Evolutionary conservation across 2,329 filamentous ascomycete genomes (phyloP).

Genomic region (Cadophora gregata): DNA sequence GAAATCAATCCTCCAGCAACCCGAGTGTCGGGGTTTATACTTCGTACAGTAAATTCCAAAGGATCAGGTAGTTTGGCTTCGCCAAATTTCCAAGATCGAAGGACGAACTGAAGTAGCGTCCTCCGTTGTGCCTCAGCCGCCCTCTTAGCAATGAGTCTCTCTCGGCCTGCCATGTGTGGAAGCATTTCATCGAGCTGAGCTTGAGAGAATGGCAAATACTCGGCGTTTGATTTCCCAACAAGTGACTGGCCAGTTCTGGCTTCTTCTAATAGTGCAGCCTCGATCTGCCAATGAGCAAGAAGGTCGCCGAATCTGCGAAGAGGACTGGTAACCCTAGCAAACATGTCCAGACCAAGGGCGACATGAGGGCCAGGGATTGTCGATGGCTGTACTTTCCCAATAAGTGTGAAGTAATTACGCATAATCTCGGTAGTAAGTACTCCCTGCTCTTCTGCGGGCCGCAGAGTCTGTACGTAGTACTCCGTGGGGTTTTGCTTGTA

Average conservation of each 20-base stretch:
- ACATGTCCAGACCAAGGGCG: constrained; percentile 63
- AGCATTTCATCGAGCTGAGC: constrained; percentile 39
- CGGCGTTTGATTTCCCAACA: constrained; percentile 41
- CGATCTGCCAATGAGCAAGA: constrained; percentile 70
- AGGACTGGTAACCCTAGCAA: constrained; percentile 68
- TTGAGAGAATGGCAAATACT: constrained; percentile 43
- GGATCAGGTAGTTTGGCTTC: constrained; percentile 55
- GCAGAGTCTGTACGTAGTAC: constrained; percentile 35
- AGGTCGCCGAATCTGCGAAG: constrained; percentile 69
- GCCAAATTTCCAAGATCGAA: constrained; percentile 62
- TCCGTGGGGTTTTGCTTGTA: constrained; percentile 36
- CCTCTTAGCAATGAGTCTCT: constrained; percentile 35
- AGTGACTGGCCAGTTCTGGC: constrained; percentile 46
- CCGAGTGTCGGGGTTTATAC: constrained; percentile 16
- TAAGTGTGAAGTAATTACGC: constrained; percentile 43
- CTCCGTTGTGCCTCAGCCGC: constrained; percentile 47
- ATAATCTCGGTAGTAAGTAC: constrained; percentile 21
- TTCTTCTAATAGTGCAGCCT: constrained; percentile 60
- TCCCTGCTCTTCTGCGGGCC: constrained; percentile 34
- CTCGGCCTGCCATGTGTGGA: constrained; percentile 38
- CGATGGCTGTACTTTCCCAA: constrained; percentile 59
- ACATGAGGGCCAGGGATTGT: constrained; percentile 61
- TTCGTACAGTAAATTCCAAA: constrained; percentile 45
- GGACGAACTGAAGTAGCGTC: constrained; percentile 65
- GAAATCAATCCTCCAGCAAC: constrained; percentile 20